Base-by-base conservation (phyloP, 2,329 filamentous ascomycete species). In the Trichophyton mentagrophytes region DNA sequence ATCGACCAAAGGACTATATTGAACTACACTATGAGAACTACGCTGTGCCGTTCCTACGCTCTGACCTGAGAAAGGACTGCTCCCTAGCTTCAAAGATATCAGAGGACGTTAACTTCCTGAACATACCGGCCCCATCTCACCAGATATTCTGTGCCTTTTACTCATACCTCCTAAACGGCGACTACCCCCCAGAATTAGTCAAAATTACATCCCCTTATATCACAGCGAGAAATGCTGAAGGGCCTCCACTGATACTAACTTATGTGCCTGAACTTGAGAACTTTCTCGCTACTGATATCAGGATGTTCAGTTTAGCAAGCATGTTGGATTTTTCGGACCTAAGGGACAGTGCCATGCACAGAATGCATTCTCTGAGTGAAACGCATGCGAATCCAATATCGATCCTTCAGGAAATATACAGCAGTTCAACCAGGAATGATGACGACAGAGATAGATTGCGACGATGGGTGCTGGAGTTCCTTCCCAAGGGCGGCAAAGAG, bases 291-390 rank as follows among this genome's bases (percentile, higher is more conserved):
- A 62, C 57, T 6, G 64, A 65, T 47, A 58, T 65, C 33, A 61
- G 59, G 15, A 61, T 65, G 56, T 65, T 64, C 38, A 61, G 58
- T 27, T 61, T 65, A 22, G 64, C 59, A 8, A 65, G 61, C 55
- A 60, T 61, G 25, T 56, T 62, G 7, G 44, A 36, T 9, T 65
- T 65, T 38, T 15, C 51, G 9, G 64, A 65, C 25, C 59, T 65
- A 17, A 44, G 27, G 11, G 11, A 57, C 38, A 64, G 60, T 22
- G 64, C 64, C 13, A 40, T 62, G 8, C 40, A 62, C 22, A 60
- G 62, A 33, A 33, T 65, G 27, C 61, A 64, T 22, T 58, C 62
- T 1, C 57, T 61, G 46, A 59, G 36, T 22, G 62, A 59, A 46
- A 62, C 58, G 1, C 57, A 61, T 22, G 56, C 47, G 3, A 62